Base-by-base conservation (phyloP, 179 eudicot genomes). In the Sideroxylon spinosum region DNA sequence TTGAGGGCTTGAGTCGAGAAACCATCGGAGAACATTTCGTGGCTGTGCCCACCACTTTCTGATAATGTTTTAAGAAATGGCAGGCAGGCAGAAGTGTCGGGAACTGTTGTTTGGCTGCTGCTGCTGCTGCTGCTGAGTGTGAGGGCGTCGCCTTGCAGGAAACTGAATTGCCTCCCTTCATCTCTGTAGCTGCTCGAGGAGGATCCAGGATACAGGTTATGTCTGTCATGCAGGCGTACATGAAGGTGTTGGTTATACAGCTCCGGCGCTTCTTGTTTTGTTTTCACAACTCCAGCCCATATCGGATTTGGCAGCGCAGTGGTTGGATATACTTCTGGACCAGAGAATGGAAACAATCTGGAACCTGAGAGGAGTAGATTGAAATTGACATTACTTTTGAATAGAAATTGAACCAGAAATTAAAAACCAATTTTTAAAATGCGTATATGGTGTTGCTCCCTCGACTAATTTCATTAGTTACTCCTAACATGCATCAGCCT, bases 261-360 rank as follows among this genome's bases (percentile, higher is more conserved):
- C 76, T 79, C 71, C 5, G 44, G 44, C 62, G 71, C 79, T 76
- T 82, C 82, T 74, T 66, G 74, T 73, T 88, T 89, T 9, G 88
- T 48, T 79, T 89, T 87, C 25, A 84, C 79, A 44, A 84, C 46
- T 76, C 82, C 87, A 8, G 86, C 77, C 92, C 89, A 89, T 74
- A 68, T 20, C 81, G 82, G 73, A 61, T 64, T 80, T 63, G 75
- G 73, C 65, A 76, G 16, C 9, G 77, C 37, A 37, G 79, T 53
- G 16, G 76, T 32, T 71, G 77, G 68, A 77, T 81, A 59, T 29
- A 57, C 77, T 28, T 76, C 80, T 25, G 76, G 67, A 72, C 72
- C 9, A 26, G 75, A 64, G 49, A 72, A 65, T 56, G 75, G 77
- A 67, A 81, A 77, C 73, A 81, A 17, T 76, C 73, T 71, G 59